Conservation (phyloP, 1,139 yeast genomes). For the Hyphopichia pseudoburtonii region DNA sequence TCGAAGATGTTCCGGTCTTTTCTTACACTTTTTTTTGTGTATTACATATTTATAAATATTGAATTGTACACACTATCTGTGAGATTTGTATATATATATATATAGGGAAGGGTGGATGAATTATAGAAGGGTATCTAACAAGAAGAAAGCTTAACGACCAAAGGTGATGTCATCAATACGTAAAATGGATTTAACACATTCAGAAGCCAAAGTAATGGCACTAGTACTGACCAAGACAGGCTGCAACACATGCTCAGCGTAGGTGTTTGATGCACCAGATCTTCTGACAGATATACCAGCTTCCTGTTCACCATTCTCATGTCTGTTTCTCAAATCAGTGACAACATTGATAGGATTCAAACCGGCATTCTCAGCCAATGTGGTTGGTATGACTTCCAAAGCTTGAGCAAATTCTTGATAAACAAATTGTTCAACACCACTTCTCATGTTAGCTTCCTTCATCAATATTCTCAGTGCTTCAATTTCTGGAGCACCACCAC, state of each 20-base stretch:
- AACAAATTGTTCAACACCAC: constrained; percentile 93
- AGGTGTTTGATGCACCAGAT: constrained; percentile 89
- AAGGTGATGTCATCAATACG: constrained; percentile 94
- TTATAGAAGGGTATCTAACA: no score
- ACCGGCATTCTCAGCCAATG: constrained; percentile 98
- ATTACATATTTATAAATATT: no score
- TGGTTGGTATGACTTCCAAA: constrained; percentile 92
- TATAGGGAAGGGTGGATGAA: not conserved
- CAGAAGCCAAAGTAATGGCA: constrained; percentile 92
- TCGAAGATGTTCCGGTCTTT: no score
- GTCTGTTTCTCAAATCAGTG: constrained; percentile 90
- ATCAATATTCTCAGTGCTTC: constrained; percentile 82
- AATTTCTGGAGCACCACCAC: constrained; percentile 99
- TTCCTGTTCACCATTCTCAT: constrained; percentile 84
- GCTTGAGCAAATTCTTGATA: constrained; percentile 97
- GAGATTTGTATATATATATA: no score
- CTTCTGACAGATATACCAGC: constrained; percentile 97
- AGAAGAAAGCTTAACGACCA: constrained; percentile 25
- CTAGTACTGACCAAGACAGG: constrained; percentile 94
- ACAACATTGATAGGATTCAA: constrained; percentile 91
- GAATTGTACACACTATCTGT: no score
- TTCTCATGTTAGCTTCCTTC: constrained; percentile 72
- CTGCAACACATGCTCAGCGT: constrained; percentile 91
- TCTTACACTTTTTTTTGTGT: no score
- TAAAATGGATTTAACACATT: constrained; percentile 91